Conservation (phyloP, 129 eudicot species). For the Erigeron canadensis region DNA sequence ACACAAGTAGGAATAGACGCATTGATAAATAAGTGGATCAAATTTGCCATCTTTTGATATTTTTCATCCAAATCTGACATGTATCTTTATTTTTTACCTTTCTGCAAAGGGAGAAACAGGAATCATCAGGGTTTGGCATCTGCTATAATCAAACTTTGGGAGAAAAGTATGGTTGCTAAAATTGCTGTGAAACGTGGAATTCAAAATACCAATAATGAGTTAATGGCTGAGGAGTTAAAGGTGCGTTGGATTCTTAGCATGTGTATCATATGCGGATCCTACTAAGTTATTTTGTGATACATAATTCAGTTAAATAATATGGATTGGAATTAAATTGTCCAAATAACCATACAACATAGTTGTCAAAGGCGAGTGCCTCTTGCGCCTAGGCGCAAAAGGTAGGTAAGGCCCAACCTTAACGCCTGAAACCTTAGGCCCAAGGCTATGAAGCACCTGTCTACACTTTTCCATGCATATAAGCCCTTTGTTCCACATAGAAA, state of each 20-base stretch:
- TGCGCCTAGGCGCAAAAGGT: too few relatives aligned
- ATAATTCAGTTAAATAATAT: too few relatives aligned
- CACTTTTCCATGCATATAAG: too few relatives aligned
- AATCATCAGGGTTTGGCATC: slow-evolving; percentile 93
- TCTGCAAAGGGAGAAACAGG: slow-evolving; percentile 80
- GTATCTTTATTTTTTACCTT: slow-evolving; percentile 20
- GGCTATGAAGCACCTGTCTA: too few relatives aligned
- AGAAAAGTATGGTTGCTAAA: slow-evolving; percentile 86
- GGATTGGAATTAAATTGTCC: too few relatives aligned
- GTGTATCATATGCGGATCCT: neutral
- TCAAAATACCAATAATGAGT: slow-evolving; percentile 91
- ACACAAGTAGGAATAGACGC: neutral
- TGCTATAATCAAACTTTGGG: slow-evolving; percentile 91
- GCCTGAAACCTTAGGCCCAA: too few relatives aligned
- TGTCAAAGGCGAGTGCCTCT: too few relatives aligned
- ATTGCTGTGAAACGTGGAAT: slow-evolving; percentile 98
- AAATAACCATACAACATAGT: too few relatives aligned
- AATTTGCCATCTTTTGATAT: slow-evolving; percentile 7
- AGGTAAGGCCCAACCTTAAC: too few relatives aligned
- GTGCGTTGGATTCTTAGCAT: slow-evolving; percentile 27
- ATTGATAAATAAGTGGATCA: neutral
- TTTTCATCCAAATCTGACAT: slow-evolving; percentile 15
- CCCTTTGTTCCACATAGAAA: too few relatives aligned
- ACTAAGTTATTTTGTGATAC: too few relatives aligned
- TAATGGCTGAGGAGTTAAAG: slow-evolving; percentile 97